These are phyloP conservation scores for Candida quercuum DNA, from an alignment of 805 yeast species.

Conservation along the genomic window DNA sequence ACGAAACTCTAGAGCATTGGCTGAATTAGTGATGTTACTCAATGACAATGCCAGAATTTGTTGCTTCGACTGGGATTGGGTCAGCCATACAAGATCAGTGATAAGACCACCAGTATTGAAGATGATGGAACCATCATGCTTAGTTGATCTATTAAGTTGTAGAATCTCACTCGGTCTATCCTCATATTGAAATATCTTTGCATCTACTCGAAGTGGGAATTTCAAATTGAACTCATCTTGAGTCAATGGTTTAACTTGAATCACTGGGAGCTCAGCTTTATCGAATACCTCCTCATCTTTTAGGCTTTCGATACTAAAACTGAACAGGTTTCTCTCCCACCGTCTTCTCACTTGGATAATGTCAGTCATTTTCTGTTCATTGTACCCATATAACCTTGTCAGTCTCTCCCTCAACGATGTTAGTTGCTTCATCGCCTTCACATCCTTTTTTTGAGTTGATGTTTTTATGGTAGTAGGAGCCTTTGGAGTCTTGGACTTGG, in stretches of 20 bases:
- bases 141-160: slow-evolving; percentile 10
- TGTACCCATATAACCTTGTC: slow-evolving; percentile 43
- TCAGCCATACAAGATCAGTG: slow-evolving; percentile 51
- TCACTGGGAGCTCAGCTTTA: slow-evolving; percentile 4
- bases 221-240: slow-evolving; percentile 17
- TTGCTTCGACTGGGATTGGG: slow-evolving; percentile 19
- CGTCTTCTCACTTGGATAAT: slow-evolving; percentile 39
- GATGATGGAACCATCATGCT: slow-evolving; percentile 32
- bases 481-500: slow-evolving; percentile 2
- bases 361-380: slow-evolving; percentile 35
- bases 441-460: too few relatives aligned
- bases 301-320: too few relatives aligned
- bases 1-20: slow-evolving; percentile 24
- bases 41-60: slow-evolving; percentile 49
- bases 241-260: slow-evolving; percentile 16
- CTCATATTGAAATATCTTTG: slow-evolving; percentile 17
- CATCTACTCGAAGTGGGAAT: slow-evolving; percentile 17
- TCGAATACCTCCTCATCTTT: too few relatives aligned
- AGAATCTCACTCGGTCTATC: slow-evolving; percentile 10
- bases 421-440: slow-evolving; percentile 23
- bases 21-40: slow-evolving; percentile 29
- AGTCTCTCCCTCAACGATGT: slow-evolving; percentile 38
- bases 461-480: slow-evolving; percentile 11
- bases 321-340: slow-evolving; percentile 37
- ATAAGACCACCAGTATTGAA: slow-evolving; percentile 47